Conservation (phyloP, 495 filamentous ascomycete species). For the Cercophora samala region DNA sequence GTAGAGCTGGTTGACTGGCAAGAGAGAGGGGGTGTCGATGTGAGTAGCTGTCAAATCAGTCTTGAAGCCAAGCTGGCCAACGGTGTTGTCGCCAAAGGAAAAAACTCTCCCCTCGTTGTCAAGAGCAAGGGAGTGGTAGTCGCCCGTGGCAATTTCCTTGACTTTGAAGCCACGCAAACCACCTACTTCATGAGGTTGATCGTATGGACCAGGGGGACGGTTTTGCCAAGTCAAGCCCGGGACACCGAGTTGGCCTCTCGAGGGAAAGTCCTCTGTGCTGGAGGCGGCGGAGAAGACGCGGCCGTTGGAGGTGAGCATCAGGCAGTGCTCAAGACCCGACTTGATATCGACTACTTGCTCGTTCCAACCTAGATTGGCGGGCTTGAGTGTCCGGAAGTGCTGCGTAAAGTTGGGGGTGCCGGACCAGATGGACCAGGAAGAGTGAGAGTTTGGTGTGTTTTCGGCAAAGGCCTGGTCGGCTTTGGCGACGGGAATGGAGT, state of each 20-base stretch:
- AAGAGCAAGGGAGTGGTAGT: conserved; percentile 78
- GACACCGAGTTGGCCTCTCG: conserved; percentile 81
- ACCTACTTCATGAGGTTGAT: conserved; percentile 66
- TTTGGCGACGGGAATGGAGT: conserved; percentile 76
- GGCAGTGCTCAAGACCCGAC: conserved; percentile 76
- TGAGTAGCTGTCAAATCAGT: conserved; percentile 56
- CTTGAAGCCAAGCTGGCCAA: conserved; percentile 80
- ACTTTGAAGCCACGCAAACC: conserved; percentile 56
- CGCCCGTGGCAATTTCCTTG: conserved; percentile 72
- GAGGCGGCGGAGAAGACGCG: conserved; percentile 83
- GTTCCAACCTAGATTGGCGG: conserved; percentile 60
- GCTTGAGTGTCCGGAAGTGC: conserved; percentile 69
- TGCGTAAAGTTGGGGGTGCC: conserved; percentile 60
- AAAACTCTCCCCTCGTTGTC: conserved; percentile 75
- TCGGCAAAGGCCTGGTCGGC: conserved; percentile 61
- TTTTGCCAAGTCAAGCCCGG: conserved; percentile 76
- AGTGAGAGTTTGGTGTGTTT: conserved; percentile 47
- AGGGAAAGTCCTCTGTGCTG: conserved; percentile 72
- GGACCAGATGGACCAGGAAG: conserved; percentile 65
- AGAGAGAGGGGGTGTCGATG: conserved; percentile 63
- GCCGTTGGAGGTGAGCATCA: conserved; percentile 80
- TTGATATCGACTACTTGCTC: conserved; percentile 73
- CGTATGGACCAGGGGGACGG: conserved; percentile 72
- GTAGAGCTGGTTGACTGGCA: conserved; percentile 71
- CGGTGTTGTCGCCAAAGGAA: conserved; percentile 84